A percentile compares a stretch with the other conserved stretches of the same genome.
Evolutionary conservation across 129 eudicot species (phyloP).

Genomic region (Ambrosia artemisiifolia): DNA sequence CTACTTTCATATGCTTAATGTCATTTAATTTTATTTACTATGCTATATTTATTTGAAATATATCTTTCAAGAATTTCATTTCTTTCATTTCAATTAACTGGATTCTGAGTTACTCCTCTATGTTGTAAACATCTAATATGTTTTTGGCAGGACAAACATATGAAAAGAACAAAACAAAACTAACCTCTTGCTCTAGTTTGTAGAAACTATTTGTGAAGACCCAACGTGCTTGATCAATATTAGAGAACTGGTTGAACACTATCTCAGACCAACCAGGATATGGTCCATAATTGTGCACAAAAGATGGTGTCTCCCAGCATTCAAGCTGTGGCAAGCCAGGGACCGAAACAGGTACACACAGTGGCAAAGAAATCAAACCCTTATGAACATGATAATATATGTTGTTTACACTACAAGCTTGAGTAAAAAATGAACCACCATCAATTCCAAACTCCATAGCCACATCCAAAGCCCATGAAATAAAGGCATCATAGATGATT

Average conservation of each 20-base stretch:
- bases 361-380: conserved; percentile 27
- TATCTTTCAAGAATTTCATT: too few species aligned
- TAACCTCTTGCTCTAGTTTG: conserved; percentile 43
- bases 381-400: conserved; percentile 37
- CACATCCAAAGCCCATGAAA: conserved; percentile 38
- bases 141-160: background rate
- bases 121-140: too few species aligned
- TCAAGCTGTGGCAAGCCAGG: conserved; percentile 39
- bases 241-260: conserved; percentile 25
- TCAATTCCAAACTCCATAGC: conserved; percentile 26
- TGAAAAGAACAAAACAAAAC: background rate
- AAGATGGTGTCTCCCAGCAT: conserved; percentile 38
- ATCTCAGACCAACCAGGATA: conserved; percentile 12
- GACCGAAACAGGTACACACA: conserved; percentile 12
- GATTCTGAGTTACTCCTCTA: too few species aligned
- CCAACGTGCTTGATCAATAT: conserved; percentile 35
- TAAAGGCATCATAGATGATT: conserved; percentile 37
- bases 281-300: conserved; percentile 22
- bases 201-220: conserved; percentile 32
- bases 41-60: too few species aligned
- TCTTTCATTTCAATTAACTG: too few species aligned
- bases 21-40: too few species aligned
- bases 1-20: too few species aligned
- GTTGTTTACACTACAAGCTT: conserved; percentile 43
- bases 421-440: conserved; percentile 49